Evolutionary conservation across 176 grass and related monocot genomes (phyloP).

Genomic region (Leersia perrieri): DNA sequence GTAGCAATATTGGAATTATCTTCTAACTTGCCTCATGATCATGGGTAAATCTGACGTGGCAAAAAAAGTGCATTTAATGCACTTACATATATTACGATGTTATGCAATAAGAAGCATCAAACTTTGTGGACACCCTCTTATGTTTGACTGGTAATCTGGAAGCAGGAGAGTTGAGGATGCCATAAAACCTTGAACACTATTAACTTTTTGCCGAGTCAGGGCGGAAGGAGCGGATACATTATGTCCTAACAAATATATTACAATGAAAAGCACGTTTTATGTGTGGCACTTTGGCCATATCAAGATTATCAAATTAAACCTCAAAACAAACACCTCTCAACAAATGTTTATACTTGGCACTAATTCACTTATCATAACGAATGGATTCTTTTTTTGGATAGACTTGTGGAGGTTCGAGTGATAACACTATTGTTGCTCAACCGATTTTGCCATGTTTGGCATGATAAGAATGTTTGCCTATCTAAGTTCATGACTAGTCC

Average conservation of each 20-base stretch:
- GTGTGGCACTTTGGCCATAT: background rate
- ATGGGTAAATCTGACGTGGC: background rate
- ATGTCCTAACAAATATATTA: background rate
- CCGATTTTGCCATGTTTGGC: background rate
- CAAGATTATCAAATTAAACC: background rate
- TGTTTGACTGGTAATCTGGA: background rate
- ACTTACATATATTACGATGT: background rate
- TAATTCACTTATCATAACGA: background rate
- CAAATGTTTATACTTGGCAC: background rate
- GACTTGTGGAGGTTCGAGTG: background rate
- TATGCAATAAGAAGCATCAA: background rate
- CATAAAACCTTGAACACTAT: background rate
- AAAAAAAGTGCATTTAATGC: background rate
- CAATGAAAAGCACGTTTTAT: background rate
- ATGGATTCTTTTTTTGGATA: background rate
- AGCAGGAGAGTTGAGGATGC: background rate
- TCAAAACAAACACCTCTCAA: background rate
- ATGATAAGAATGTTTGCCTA: background rate
- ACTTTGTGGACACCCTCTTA: background rate
- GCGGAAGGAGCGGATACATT: background rate
- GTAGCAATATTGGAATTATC: background rate
- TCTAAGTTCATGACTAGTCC: background rate
- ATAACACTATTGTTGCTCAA: background rate
- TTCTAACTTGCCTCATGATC: background rate
- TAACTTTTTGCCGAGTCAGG: slow-evolving; percentile 1